Conservation (phyloP, 768 basidiomycete genomes). For the Symmetrospora coprosmae region DNA sequence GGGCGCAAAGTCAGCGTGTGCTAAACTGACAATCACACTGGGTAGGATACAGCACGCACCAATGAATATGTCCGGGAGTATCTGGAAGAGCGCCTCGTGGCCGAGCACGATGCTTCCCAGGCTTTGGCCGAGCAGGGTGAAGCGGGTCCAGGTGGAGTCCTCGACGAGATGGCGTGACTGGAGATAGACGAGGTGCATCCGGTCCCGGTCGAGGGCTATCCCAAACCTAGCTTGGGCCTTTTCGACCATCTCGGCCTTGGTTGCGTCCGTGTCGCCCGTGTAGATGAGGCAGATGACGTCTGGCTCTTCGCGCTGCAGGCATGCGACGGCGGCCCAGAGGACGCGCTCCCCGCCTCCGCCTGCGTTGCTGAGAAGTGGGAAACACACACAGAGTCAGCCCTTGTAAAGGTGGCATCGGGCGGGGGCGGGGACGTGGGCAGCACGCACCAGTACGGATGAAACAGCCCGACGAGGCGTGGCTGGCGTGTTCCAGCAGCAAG, state of each 20-base stretch:
- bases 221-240: conserved; percentile 74
- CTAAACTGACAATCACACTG: not conserved
- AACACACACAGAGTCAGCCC: not conserved
- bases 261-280: conserved; percentile 67
- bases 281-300: conserved; percentile 66
- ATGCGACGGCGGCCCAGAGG: conserved; percentile 74
- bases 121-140: conserved; percentile 85
- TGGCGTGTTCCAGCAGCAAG: too few relatives aligned
- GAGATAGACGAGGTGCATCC: conserved; percentile 71
- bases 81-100: conserved; percentile 56
- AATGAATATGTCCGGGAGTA: conserved; percentile 81
- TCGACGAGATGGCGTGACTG: conserved; percentile 57
- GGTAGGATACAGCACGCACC: conserved; percentile 43
- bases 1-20: not conserved
- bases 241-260: conserved; percentile 62
- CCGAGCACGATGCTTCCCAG: conserved; percentile 70
- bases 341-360: conserved; percentile 95
- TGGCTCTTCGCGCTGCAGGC: conserved; percentile 54
- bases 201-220: conserved; percentile 52
- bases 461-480: conserved; percentile 15
- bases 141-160: conserved; percentile 68
- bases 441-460: conserved; percentile 23
- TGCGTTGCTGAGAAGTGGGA: conserved; percentile 54
- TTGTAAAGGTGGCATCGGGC: too few relatives aligned
- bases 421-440: not conserved